Base-by-base conservation (phyloP, 2,329 filamentous ascomycete species). In the Claviceps citrina region DNA sequence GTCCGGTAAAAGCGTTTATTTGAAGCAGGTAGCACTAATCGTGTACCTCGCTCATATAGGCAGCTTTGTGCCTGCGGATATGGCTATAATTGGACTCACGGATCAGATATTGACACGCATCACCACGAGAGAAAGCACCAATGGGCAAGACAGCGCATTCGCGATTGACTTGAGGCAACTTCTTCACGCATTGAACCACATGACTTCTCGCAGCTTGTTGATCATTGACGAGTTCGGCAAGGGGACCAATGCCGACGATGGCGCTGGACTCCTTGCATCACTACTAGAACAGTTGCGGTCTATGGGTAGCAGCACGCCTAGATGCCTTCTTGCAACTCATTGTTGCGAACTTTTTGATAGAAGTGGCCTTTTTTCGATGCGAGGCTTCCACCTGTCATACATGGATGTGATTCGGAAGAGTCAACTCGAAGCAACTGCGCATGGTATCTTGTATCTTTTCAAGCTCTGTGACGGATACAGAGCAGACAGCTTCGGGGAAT, bases 1-100 rank as follows among this genome's bases (percentile, higher is more conserved):
- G 56, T 96, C 91, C 0, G 91, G 91, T 0, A 98, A 98, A 59
- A 96, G 86, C 49, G 76, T 96, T 0, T 96, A 94, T 58, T 70
- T 96, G 54, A 98, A 93, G 58, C 89, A 98, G 56, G 75, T 84
- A 25, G 91, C 87, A 4, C 64, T 95, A 37, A 91, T 94, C 43
- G 78, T 93, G 12, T 95, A 91, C 54, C 71, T 98, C 58, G 84
- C 91, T 0, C 91, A 98, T 54, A 74, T 94, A 39, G 91, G 91
- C 38, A 89, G 85, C 55, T 96, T 84, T 54, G 84, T 98, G 1
- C 89, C 91, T 1, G 89, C 87, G 1, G 69, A 78, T 13, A 65
- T 60, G 22, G 89, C 87, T 7, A 71, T 61, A 1, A 79, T 98
- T 45, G 89, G 91, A 0, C 61, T 96, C 27, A 95, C 89, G 0